phyloP scores from a whole-genome alignment of 306 rosid species.

The Prunus kanzakura region DNA sequence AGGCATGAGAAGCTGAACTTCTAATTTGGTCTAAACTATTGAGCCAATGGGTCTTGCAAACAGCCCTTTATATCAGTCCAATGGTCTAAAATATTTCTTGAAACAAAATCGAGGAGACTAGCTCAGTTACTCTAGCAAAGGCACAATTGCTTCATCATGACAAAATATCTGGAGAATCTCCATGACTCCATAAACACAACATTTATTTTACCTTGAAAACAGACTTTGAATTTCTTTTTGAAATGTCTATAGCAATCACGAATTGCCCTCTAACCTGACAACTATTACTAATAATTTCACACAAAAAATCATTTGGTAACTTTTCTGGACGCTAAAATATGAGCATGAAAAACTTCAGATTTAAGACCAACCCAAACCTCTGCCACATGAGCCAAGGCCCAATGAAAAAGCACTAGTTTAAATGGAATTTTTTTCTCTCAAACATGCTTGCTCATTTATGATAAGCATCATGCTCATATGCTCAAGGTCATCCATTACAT shows the following conservation, averaged over 20 bases:
- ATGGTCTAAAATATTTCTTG: neutral
- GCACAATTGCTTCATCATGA: neutral
- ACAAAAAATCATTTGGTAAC: neutral
- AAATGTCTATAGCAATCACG: neutral
- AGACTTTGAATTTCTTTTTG: neutral
- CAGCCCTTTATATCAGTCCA: neutral
- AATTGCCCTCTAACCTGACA: neutral
- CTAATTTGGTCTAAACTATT: neutral
- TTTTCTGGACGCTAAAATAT: neutral
- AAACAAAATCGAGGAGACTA: slow-evolving; percentile 4
- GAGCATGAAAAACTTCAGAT: neutral
- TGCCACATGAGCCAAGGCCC: neutral
- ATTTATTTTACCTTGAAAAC: neutral
- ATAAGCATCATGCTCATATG: neutral
- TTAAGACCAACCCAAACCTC: neutral
- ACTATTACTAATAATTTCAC: neutral
- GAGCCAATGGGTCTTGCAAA: neutral
- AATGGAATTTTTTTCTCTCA: neutral
- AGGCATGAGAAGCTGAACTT: neutral
- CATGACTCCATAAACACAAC: neutral
- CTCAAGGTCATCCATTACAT: neutral
- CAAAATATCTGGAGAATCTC: neutral
- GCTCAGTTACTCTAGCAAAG: neutral
- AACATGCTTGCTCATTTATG: neutral
- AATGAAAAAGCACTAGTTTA: neutral